Evolutionary conservation across 805 yeast species (phyloP), one percentile per base, ranked within the genome.

Genomic region (Priceomyces haplophilus): DNA sequence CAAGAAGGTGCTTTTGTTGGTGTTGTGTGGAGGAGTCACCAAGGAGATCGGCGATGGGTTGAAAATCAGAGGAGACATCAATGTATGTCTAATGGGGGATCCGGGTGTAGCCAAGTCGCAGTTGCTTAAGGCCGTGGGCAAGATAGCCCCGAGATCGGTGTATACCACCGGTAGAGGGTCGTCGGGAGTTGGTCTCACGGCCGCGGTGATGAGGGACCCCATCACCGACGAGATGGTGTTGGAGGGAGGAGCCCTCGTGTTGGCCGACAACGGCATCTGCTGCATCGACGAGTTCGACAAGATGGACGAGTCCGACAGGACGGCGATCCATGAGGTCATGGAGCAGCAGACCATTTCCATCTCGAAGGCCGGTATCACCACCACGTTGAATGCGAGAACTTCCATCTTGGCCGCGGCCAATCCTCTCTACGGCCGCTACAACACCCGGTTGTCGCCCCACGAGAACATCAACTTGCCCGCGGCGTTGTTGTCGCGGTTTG

Each of bases 91-190:
- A 40, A 91, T 93, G 97, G 99, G 99, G 55, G 99, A 93, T 60
- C 99, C 99, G 33, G 99, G 99, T 74, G 99, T 93, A 42, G 99
- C 99, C 58, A 93, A 93, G 67, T 93, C 98, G 2, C 99, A 93
- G 75, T 72, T 93, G 58, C 73, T 93, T 50, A 93, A 93, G 62
- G 85, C 95, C 25, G 88, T 93, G 51, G 77, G 88, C 46, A 88
- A 90, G 55, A 85, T 93, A 42, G 93, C 98, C 3, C 99, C 99
- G 23, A 78, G 98, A 58, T 95, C 96, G 39, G 95, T 93, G 23
- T 93, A 93, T 64, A 93, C 99, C 7, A 93, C 99, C 1, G 99
- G 99, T 69, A 82, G 95, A 57, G 99, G 99, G 62, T 89, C 97
- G 3, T 93, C 99, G 0, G 99, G 99, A 44, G 99, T 93, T 36